Evolutionary conservation across 768 basidiomycete species (phyloP), one percentile per base, ranked within the genome.

Genomic region (Tricholoma hemisulphureum): DNA sequence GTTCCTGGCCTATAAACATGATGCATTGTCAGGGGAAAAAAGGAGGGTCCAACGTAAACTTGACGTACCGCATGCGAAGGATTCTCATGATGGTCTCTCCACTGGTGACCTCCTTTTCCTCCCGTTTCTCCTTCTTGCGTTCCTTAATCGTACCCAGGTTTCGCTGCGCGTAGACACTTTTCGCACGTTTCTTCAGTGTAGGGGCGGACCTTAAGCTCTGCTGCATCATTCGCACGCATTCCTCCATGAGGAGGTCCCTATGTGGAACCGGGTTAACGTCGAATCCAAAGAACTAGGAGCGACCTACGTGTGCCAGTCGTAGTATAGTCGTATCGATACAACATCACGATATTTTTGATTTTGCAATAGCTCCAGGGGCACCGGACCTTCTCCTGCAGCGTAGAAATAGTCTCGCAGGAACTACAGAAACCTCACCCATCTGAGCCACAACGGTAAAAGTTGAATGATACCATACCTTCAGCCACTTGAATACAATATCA

Each of bases 401-500:
- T 97, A 87, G 79, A 98, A 98, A 76, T 94, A 99, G 69, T 97
- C 93, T 56, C 89, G 80, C 69, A 99, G 67, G 79, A 98, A 98
- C 93, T 96, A 61, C 28, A 16, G 45, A 6, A 58, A 32, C 58
- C 51, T 34, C 51, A 28, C 57, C 59, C 18, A 66, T 24, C 6
- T 28, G 16, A 57, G 26, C 45, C 2, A 35, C 24, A 41, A 8
- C 13, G n/a, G 5, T 28, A 29, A 50, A 21, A 11, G 35, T 6
- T 31, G 35, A 5, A 6, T 14, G 34, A 9, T 28, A 1, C 3
- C 60, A 16, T 56, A 91, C 95, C 86, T 95, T 95, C 54, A 98
- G 71, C 93, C 97, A 98, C 70, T 95, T 96, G 77, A 98, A 93
- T n/a, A 95, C 96, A 58, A 98, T 89, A 69, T 98, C 97, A 34